Base-by-base conservation (phyloP, 148 eudicot genomes). In the Vaccinium myrtillus region DNA sequence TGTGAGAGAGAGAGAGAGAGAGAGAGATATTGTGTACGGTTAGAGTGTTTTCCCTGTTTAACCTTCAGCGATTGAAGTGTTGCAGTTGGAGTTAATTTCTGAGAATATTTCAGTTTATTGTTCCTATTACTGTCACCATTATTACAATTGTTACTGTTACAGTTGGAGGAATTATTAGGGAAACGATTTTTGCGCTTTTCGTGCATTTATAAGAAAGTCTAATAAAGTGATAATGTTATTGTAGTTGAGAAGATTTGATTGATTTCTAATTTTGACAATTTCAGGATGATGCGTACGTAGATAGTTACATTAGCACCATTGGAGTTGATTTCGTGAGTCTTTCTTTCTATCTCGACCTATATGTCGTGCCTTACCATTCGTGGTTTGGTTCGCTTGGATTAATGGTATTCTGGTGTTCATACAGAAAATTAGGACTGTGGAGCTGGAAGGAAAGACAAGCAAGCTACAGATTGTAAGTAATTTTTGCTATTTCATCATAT, bases 351-450 rank as follows among this genome's bases (percentile, higher is more conserved):
- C 51, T 54, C 3, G 0, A 16, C 39, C 9, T 78, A 5, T 78
- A 25, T 77, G 19, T 25, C 15, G 81, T 49, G 32, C 56, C 32
- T 49, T 23, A 27, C 23, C 54, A 11, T 2, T 21, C 14, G 61
- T 39, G 36, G 39, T 25, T 78, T 78, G 59, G 32, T 78, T 77
- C 18, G 2, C 43, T 27, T 13, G 39, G 18, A 69, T 11, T 23
- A 67, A 67, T 25, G 25, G 5, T 11, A 53, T 77, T 74, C 15
- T 23, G 69, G 25, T 88, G 81, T 82, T 75, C 14, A 51, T 86
- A 10, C 88, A 95, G 98, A 95, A 95, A 94, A 95, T 95, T 83
- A 88, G 98, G 87, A 94, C 98, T 18, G 93, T 94, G 75, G 98
- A 95, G 91, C 92, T 87, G 85, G 98, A 95, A 67, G 93, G 94